Conservation (phyloP, 2,329 filamentous ascomycete genomes). For the Cladophialophora bantiana region DNA sequence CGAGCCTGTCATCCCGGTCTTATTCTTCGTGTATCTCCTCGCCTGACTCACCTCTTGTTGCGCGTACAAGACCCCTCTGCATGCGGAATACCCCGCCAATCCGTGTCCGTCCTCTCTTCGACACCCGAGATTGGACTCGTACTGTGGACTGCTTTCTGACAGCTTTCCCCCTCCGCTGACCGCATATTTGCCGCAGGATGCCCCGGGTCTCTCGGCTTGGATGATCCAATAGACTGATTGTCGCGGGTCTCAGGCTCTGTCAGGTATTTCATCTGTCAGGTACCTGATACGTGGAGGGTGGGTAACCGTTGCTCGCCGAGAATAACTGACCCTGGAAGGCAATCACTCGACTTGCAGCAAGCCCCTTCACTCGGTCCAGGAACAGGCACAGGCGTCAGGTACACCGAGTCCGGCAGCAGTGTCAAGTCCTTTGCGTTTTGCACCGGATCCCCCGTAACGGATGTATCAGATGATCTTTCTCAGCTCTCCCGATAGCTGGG, state of each 20-base stretch:
- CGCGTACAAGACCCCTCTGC: conserved; percentile 9
- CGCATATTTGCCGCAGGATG: conserved; percentile 18
- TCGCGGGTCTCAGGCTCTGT: not conserved
- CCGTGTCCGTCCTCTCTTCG: not conserved
- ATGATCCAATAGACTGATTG: conserved; percentile 12
- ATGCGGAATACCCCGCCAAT: conserved; percentile 6
- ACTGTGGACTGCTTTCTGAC: conserved; percentile 6
- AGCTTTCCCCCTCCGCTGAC: conserved; percentile 18
- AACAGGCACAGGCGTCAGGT: conserved; percentile 25
- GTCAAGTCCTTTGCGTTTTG: not conserved
- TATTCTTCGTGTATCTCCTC: conserved; percentile 17
- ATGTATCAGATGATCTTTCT: conserved; percentile 14
- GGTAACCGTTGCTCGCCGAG: not conserved
- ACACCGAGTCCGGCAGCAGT: conserved; percentile 11
- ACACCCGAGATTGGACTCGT: not conserved
- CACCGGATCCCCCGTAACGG: not conserved
- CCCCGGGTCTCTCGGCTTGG: conserved; percentile 15
- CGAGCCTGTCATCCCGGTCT: conserved; percentile 22
- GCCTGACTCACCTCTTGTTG: conserved; percentile 25
- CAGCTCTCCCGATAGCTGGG: not conserved
- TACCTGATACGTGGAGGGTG: conserved; percentile 14
- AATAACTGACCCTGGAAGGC: conserved; percentile 3
- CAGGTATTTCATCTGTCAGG: conserved; percentile 6
- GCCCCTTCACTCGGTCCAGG: conserved; percentile 19
- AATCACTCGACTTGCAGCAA: not conserved